phyloP scores from a whole-genome alignment of 2,329 filamentous ascomycete genomes.

The Akanthomyces lecanii region DNA sequence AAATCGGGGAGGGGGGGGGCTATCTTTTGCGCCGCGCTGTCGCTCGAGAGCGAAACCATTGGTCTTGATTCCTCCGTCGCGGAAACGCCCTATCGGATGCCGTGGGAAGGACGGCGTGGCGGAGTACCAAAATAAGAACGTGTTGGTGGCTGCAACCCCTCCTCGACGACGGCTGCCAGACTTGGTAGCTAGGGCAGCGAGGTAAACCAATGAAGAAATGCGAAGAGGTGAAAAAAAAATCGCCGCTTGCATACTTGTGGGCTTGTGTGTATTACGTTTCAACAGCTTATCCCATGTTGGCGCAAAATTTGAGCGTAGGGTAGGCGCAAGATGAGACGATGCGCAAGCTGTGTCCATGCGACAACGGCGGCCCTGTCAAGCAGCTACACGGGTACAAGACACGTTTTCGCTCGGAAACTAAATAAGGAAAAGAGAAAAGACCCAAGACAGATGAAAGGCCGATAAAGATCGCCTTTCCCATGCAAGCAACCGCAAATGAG shows the following conservation, averaged over 20 bases:
- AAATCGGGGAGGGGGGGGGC: background rate
- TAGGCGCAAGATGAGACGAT: background rate
- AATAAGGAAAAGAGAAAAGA: background rate
- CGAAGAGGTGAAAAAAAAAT: background rate
- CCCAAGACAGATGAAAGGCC: background rate
- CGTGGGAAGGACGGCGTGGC: background rate
- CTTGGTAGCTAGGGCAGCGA: background rate
- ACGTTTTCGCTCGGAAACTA: background rate
- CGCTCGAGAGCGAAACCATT: background rate
- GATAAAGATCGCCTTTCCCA: background rate
- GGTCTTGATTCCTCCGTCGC: background rate
- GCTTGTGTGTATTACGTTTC: background rate
- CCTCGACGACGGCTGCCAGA: background rate
- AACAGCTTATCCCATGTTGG: background rate
- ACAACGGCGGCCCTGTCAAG: background rate
- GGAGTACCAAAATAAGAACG: background rate
- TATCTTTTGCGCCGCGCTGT: background rate
- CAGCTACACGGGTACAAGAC: background rate
- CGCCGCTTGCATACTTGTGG: background rate
- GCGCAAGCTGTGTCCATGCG: background rate
- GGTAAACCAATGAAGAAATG: background rate
- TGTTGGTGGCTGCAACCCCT: background rate
- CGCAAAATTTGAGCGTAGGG: background rate
- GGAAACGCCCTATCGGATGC: conserved; percentile 5
- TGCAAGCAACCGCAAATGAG: background rate